Base-by-base conservation (phyloP, 164 flowering plant genomes). In the Annona cherimola region DNA sequence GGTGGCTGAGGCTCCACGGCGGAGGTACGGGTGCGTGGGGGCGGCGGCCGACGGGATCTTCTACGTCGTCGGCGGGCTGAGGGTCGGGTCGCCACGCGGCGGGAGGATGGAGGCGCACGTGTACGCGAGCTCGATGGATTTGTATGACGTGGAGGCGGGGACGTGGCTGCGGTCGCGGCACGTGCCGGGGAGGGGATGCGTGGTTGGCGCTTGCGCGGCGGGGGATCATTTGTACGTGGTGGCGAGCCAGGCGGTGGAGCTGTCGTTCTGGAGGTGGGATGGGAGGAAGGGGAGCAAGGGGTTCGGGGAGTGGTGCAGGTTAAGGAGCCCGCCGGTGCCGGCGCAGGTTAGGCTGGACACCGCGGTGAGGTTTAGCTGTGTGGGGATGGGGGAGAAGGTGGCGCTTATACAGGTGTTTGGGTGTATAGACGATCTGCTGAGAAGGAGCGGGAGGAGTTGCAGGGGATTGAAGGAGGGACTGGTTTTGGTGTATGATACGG, bases 111-210 rank as follows among this genome's bases (percentile, higher is more conserved):
- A 82, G 69, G 86, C 88, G 19, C 86, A 83, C 64, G 83, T 82
- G 41, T 90, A 89, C 76, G 93, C 92, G 0, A 81, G 94, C 65
- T 87, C 94, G 64, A 92, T 94, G 96, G 98, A 94, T 67, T 62
- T 88, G 83, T 94, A 83, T 76, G 97, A 94, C 69, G 92, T 84
- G 76, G 86, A 69, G 75, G 78, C 84, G 45, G 71, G 91, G 12
- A 79, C 45, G 64, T 94, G 98, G 98, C 61, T 89, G 81, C 76
- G 93, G 80, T 86, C 92, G 79, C 78, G 96, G 5, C 67, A 84
- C 14, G 85, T 94, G 9, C 98, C 98, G 1, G 90, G 89, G 19
- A 97, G 98, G 1, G 98, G 98, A 0, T 94, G 98, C 73, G 93
- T 94, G 70, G 92, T 94, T 82, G 94, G 93, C 18, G 97, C 92